Conservation (phyloP, 208 protist genomes). For the Paratrypanosoma confusum region DNA sequence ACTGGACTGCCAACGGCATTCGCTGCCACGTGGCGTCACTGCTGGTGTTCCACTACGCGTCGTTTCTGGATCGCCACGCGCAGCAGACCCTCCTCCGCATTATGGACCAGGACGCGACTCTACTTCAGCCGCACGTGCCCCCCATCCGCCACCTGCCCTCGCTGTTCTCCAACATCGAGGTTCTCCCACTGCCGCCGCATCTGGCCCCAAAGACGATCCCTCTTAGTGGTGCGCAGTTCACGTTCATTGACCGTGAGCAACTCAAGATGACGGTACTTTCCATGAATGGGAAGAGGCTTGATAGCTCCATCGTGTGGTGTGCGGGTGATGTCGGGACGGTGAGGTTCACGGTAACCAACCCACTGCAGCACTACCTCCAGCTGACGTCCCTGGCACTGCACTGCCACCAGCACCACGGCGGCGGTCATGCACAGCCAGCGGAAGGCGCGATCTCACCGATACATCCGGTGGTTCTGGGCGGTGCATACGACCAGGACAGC, state of each 20-base stretch:
- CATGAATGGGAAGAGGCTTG: conserved; percentile 63
- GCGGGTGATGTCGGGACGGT: conserved; percentile 70
- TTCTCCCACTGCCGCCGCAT: conserved; percentile 57
- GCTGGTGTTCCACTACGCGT: conserved; percentile 58
- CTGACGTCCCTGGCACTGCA: conserved; percentile 45
- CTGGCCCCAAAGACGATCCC: conserved; percentile 70
- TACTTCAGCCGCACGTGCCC: conserved; percentile 18
- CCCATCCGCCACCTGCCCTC: conserved; percentile 20
- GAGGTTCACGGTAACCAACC: conserved; percentile 62
- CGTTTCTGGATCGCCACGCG: conserved; percentile 26
- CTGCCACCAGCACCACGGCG: no score
- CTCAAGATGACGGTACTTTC: conserved; percentile 75
- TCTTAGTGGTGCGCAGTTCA: conserved; percentile 74
- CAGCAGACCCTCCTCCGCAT: conserved; percentile 31
- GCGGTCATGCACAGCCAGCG: no score
- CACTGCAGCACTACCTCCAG: conserved; percentile 27
- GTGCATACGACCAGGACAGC: no score
- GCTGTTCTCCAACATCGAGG: conserved; percentile 60
- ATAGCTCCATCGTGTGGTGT: conserved; percentile 68
- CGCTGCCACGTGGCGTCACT: conserved; percentile 46
- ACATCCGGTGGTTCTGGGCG: no score
- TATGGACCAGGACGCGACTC: conserved; percentile 16
- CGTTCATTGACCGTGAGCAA: conserved; percentile 78
- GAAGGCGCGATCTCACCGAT: no score
- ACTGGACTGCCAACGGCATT: conserved; percentile 3